phyloP scores from a whole-genome alignment of 2,329 filamentous ascomycete species.

The Neophaeococcomyces aloes region DNA sequence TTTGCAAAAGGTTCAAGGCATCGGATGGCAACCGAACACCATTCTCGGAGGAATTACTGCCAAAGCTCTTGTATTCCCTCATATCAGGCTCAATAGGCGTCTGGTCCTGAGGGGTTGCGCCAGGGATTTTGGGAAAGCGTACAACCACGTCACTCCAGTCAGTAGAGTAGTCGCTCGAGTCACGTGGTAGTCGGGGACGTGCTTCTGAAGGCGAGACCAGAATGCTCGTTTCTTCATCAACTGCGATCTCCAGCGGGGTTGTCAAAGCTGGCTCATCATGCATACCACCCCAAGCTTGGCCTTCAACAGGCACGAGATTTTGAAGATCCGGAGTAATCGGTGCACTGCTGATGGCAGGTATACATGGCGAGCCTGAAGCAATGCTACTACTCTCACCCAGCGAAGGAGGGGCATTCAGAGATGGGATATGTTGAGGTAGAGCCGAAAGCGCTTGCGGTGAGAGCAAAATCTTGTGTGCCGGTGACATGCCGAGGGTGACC shows the following conservation, averaged over 20 bases:
- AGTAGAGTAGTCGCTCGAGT: conserved; percentile 10
- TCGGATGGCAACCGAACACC: conserved; percentile 67
- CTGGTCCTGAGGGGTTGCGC: conserved; percentile 18
- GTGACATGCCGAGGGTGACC: conserved; percentile 36
- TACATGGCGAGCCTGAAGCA: conserved; percentile 73
- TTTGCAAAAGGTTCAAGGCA: conserved; percentile 69
- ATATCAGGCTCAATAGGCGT: conserved; percentile 19
- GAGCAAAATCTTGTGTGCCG: conserved; percentile 53
- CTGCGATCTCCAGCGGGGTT: conserved; percentile 22
- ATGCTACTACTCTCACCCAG: conserved; percentile 71
- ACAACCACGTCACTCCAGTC: conserved; percentile 49
- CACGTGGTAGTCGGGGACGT: conserved; percentile 1
- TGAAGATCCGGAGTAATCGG: conserved; percentile 70
- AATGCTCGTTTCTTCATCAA: conserved; percentile 28
- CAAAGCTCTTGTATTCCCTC: conserved; percentile 8
- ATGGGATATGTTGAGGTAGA: conserved; percentile 60
- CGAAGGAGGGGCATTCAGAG: conserved; percentile 71
- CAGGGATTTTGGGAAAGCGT: conserved; percentile 32
- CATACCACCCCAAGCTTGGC: conserved; percentile 14
- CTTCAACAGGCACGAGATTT: conserved; percentile 13
- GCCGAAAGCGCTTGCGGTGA: conserved; percentile 65
- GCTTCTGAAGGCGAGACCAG: conserved; percentile 19
- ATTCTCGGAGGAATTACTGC: conserved; percentile 27
- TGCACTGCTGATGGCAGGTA: conserved; percentile 48
- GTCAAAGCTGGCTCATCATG: conserved; percentile 3